Evolutionary conservation across 2,329 filamentous ascomycete species (phyloP), one percentile per base, ranked within the genome.

Genomic region (Zasmidium citrigriseum): DNA sequence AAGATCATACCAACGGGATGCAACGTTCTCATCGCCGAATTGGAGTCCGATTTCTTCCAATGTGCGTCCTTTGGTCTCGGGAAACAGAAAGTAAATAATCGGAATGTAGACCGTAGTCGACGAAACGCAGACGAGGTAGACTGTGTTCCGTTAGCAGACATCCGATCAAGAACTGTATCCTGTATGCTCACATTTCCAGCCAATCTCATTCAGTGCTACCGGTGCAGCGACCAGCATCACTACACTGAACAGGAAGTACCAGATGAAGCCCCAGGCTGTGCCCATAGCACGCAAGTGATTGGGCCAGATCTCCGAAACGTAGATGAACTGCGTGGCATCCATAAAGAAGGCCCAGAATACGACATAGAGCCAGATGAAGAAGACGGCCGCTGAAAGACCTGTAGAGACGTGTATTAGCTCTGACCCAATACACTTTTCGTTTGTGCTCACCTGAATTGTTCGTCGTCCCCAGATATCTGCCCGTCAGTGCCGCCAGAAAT

Each of bases 291-390:
- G 72, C n/a, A 77, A 63, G 58, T 76, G 71, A 18, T 71, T 78
- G 2, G 76, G 78, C 67, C 78, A 79, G 18, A 80, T 80, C 66
- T 80, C 77, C 2, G 73, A 72, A 23, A 77, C 72, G 18, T 61
- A 61, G 9, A 61, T 69, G 57, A 78, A 80, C 67, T 79, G 78
- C 12, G 75, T 78, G 1, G 78, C 78, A 57, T 80, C 78, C 38
- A 79, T 73, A 62, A 73, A 79, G 34, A 75, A 78, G 47, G 71
- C 72, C 71, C 75, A 78, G 64, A 71, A 76, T 63, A 78, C 75
- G 53, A 72, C 73, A 24, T 71, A 72, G 52, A 74, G 75, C 67
- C 73, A 79, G 47, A 79, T 69, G 64, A 76, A 79, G 38, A 78
- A 74, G 65, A 80, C 75, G 1, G 74, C 74, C 2, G 80, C 68